These are phyloP conservation scores for Schizopora paradoxa DNA, from an alignment of 1,284 basidiomycete genomes.

Conservation along the genomic window DNA sequence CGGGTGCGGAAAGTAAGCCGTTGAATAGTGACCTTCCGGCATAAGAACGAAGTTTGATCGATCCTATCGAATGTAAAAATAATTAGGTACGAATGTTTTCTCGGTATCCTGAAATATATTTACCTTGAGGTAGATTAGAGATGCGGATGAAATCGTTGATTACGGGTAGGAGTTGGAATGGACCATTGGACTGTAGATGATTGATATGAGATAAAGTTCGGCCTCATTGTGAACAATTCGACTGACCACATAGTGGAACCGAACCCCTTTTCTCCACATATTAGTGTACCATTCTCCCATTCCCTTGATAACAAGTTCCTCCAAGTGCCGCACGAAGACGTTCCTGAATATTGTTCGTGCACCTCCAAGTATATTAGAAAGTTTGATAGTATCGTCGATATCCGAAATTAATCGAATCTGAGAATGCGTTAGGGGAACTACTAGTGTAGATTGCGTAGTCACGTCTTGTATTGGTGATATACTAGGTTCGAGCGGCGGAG, in stretches of 20 bases:
- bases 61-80: conserved; percentile 36
- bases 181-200: conserved; percentile 73
- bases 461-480: conserved; percentile 2
- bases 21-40: conserved; percentile 77
- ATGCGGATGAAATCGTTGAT: conserved; percentile 74
- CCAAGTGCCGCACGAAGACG: conserved; percentile 72
- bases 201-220: conserved; percentile 11
- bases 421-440: conserved; percentile 48
- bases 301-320: conserved; percentile 76
- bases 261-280: conserved; percentile 64
- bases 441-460: conserved; percentile 6
- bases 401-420: conserved; percentile 82
- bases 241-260: conserved; percentile 85
- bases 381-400: conserved; percentile 92
- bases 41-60: conserved; percentile 74
- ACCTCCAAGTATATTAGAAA: conserved; percentile 67
- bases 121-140: conserved; percentile 62
- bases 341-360: conserved; percentile 73
- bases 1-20: conserved; percentile 67
- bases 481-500: conserved; percentile 23
- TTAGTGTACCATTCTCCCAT: conserved; percentile 80
- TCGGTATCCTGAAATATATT: conserved; percentile 14
- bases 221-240: not conserved
- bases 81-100: conserved; percentile 9
- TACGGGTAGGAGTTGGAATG: conserved; percentile 80